Conservation (phyloP, 2,329 filamentous ascomycete genomes). For the Diaporthe australafricana region DNA sequence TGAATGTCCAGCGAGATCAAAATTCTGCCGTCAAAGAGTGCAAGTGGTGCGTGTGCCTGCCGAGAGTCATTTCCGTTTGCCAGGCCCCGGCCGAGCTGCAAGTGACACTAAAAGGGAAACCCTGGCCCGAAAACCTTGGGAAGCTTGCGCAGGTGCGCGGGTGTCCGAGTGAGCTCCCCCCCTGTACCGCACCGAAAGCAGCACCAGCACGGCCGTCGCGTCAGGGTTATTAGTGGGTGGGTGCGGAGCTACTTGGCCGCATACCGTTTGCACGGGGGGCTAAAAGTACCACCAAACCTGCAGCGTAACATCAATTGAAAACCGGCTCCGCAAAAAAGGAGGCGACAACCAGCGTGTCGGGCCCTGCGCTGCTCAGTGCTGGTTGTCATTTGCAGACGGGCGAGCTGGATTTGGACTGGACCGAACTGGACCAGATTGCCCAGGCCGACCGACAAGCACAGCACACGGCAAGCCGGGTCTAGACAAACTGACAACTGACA, state of each 20-base stretch:
- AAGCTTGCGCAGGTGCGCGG: neutral
- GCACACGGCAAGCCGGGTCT: slow-evolving; percentile 14
- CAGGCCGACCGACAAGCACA: slow-evolving; percentile 17
- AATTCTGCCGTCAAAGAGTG: slow-evolving; percentile 11
- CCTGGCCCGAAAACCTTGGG: neutral
- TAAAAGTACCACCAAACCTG: slow-evolving; percentile 22
- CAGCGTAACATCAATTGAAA: slow-evolving; percentile 26
- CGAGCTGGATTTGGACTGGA: slow-evolving; percentile 20
- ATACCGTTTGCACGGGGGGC: neutral
- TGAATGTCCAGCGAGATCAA: slow-evolving; percentile 1
- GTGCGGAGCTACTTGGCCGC: neutral
- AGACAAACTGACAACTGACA: slow-evolving; percentile 6
- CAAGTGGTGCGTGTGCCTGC: slow-evolving; percentile 25
- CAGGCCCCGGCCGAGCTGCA: too few relatives aligned
- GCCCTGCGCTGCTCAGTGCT: slow-evolving; percentile 25
- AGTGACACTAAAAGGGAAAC: too few relatives aligned
- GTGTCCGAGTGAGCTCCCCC: slow-evolving; percentile 5
- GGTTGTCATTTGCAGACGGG: slow-evolving; percentile 26
- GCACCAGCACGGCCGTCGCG: neutral
- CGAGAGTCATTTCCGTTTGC: slow-evolving; percentile 24
- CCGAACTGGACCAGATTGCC: slow-evolving; percentile 22
- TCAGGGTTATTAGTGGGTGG: slow-evolving; percentile 24
- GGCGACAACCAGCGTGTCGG: slow-evolving; percentile 31
- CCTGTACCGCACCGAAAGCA: neutral
- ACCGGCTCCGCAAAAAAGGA: slow-evolving; percentile 33